phyloP scores from a whole-genome alignment of 352 stramenopile species.

The Phytophthora aleatoria region DNA sequence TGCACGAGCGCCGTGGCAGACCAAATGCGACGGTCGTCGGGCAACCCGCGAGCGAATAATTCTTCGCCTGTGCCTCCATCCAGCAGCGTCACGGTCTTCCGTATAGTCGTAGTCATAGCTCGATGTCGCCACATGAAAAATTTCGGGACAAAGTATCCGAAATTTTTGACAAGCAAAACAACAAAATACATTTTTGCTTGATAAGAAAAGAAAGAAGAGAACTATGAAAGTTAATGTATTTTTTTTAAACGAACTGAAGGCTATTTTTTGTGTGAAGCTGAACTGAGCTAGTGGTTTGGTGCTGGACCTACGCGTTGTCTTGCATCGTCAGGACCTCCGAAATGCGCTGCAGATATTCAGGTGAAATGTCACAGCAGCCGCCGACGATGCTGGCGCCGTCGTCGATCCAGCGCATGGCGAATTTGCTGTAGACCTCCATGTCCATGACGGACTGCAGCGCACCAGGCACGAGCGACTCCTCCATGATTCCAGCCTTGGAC shows the following conservation, averaged over 20 bases:
- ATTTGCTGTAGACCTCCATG: constrained; percentile 72
- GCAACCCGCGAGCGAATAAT: constrained; percentile 80
- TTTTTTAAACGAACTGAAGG: too few relatives aligned
- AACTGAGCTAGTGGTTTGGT: too few relatives aligned
- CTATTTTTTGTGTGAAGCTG: too few relatives aligned
- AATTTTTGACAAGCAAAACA: too few relatives aligned
- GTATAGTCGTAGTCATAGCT: neutral
- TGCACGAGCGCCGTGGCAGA: constrained; percentile 86
- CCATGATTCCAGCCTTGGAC: constrained; percentile 61
- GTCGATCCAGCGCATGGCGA: constrained; percentile 77
- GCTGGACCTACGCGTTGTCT: neutral
- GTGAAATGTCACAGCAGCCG: constrained; percentile 90
- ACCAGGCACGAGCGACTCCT: constrained; percentile 74
- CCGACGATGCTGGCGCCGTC: constrained; percentile 81
- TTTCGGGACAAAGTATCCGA: neutral
- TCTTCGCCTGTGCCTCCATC: constrained; percentile 92
- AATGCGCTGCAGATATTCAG: constrained; percentile 75
- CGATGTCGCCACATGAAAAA: neutral
- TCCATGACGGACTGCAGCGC: constrained; percentile 76
- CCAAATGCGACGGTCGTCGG: constrained; percentile 90
- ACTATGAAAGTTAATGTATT: too few relatives aligned
- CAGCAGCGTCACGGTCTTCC: constrained; percentile 51
- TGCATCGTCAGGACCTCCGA: constrained; percentile 23
- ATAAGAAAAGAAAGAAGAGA: too few relatives aligned
- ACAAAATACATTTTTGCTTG: too few relatives aligned